Conservation (phyloP, 1,284 basidiomycete genomes). For the Trichosporon faecale region DNA sequence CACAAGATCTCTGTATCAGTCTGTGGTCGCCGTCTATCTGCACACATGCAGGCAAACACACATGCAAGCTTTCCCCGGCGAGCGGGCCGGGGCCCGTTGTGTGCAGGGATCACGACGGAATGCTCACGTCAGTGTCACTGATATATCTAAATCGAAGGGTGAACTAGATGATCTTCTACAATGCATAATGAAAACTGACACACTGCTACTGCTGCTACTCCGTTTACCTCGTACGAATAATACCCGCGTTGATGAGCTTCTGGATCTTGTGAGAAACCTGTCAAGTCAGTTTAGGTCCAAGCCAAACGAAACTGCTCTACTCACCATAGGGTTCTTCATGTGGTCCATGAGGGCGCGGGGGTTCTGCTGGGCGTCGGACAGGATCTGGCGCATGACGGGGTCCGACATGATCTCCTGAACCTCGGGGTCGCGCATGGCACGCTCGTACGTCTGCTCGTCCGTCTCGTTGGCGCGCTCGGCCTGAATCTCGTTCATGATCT, state of each 20-base stretch:
- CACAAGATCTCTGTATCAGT: background rate
- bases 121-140: background rate
- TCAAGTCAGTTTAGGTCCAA: background rate
- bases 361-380: conserved; percentile 89
- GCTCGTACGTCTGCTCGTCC: conserved; percentile 86
- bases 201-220: conserved; percentile 1
- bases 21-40: background rate
- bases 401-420: conserved; percentile 63
- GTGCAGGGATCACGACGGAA: background rate
- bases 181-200: conserved; percentile 2
- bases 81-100: background rate
- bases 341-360: conserved; percentile 90
- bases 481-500: conserved; percentile 77
- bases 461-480: conserved; percentile 79
- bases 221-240: conserved; percentile 60
- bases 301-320: background rate
- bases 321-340: conserved; percentile 81
- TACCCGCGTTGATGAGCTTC: conserved; percentile 90
- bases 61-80: background rate
- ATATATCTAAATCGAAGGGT: too few species aligned
- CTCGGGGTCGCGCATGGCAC: conserved; percentile 97
- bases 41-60: background rate
- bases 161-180: background rate
- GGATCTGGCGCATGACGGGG: conserved; percentile 79
- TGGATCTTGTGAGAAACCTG: conserved; percentile 53